Conservation (phyloP, 257 asterid species). For the Ballota nigra region DNA sequence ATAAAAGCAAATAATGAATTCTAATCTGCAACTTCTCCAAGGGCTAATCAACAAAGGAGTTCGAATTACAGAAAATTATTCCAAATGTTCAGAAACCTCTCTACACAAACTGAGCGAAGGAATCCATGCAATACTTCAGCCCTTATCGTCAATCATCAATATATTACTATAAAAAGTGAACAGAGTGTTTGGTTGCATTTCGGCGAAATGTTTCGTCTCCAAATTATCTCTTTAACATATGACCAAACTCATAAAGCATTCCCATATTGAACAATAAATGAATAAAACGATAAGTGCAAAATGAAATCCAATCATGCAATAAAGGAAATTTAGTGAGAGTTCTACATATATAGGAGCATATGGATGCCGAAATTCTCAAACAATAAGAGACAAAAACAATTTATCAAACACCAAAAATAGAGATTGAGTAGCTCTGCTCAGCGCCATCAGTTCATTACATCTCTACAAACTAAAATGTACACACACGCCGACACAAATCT, state of each 20-base stretch:
- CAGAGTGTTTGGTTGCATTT: background rate
- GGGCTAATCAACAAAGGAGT: background rate
- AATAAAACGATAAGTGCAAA: background rate
- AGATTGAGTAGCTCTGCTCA: conserved; percentile 15
- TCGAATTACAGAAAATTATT: background rate
- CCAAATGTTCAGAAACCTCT: background rate
- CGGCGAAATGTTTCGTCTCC: background rate
- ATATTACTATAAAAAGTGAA: background rate
- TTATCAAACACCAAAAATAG: conserved; percentile 4
- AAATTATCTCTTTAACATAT: background rate
- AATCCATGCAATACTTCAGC: background rate
- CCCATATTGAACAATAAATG: background rate
- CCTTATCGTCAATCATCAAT: background rate
- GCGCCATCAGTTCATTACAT: conserved; percentile 11
- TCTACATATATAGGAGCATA: background rate
- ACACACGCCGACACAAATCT: background rate
- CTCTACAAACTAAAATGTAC: background rate
- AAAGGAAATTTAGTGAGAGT: background rate
- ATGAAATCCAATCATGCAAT: background rate
- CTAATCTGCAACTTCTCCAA: background rate
- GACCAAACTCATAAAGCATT: background rate
- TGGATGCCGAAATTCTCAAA: conserved; percentile 23
- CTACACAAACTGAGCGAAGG: background rate
- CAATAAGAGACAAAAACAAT: conserved; percentile 18
- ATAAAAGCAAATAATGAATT: background rate